Conservation (phyloP, 371 early-diverging fungal genomes). For the Rhizopus sp. region DNA sequence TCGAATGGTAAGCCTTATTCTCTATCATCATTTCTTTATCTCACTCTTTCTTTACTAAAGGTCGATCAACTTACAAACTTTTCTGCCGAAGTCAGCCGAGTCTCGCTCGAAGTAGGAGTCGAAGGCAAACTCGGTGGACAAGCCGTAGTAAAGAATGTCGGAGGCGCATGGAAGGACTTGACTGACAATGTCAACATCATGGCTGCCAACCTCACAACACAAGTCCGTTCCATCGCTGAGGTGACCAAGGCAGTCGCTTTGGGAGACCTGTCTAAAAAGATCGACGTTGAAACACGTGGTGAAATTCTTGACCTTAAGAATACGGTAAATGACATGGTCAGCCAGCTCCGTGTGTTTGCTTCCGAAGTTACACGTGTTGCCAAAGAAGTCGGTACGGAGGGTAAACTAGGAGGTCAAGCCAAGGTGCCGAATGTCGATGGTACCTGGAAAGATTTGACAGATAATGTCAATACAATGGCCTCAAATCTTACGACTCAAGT, state of each 20-base stretch:
- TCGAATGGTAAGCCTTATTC: slow-evolving; percentile 27
- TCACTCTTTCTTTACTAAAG: too few relatives aligned
- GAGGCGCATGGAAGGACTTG: slow-evolving; percentile 55
- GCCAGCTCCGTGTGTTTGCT: slow-evolving; percentile 19
- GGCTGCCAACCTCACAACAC: slow-evolving; percentile 58
- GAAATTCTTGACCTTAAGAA: slow-evolving; percentile 41
- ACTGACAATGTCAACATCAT: slow-evolving; percentile 62
- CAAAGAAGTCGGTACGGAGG: slow-evolving; percentile 52
- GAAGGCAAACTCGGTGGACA: slow-evolving; percentile 60
- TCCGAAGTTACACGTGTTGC: slow-evolving; percentile 47
- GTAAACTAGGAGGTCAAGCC: slow-evolving; percentile 46
- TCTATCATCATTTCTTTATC: too few relatives aligned
- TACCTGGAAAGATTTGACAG: slow-evolving; percentile 63
- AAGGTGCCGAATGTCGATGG: slow-evolving; percentile 53
- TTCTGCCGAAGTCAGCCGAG: slow-evolving; percentile 61
- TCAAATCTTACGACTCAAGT: slow-evolving; percentile 58
- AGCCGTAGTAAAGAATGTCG: slow-evolving; percentile 49
- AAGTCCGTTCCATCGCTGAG: slow-evolving; percentile 55
- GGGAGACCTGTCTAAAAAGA: slow-evolving; percentile 50
- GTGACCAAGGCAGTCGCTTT: slow-evolving; percentile 51
- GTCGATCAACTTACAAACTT: slow-evolving; percentile 44
- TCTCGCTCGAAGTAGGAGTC: slow-evolving; percentile 61
- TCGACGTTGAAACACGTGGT: slow-evolving; percentile 41
- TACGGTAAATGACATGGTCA: slow-evolving; percentile 47
- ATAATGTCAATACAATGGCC: slow-evolving; percentile 60